Evolutionary conservation across 495 filamentous ascomycete species (phyloP).

Genomic region (Penicillium manginii): DNA sequence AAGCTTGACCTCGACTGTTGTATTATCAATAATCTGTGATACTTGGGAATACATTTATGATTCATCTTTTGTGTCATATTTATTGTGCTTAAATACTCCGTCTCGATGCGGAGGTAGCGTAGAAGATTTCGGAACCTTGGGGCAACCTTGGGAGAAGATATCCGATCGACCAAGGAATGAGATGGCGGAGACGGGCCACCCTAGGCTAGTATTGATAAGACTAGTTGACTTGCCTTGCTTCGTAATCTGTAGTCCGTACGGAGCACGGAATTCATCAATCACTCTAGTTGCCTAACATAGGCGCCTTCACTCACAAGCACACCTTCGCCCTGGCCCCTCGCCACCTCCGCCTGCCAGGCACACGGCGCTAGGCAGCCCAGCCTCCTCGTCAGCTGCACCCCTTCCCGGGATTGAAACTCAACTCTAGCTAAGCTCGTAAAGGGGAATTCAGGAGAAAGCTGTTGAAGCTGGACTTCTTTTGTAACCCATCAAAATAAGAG

Average conservation of each 20-base stretch:
- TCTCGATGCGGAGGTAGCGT: too few species aligned
- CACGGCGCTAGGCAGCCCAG: constrained; percentile 20
- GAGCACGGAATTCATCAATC: neutral
- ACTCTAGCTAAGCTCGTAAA: neutral
- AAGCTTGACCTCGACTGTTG: constrained; percentile 34
- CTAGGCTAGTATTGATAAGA: too few species aligned
- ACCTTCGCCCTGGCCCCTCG: constrained; percentile 1
- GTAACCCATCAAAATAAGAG: neutral
- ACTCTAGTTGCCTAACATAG: neutral
- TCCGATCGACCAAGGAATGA: too few species aligned
- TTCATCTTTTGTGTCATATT: constrained; percentile 7
- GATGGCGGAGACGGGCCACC: too few species aligned
- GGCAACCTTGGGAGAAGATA: neutral
- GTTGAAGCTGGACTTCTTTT: too few species aligned
- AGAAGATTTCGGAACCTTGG: too few species aligned
- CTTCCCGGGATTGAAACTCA: neutral
- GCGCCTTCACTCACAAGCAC: neutral
- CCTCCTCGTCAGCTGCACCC: constrained; percentile 5
- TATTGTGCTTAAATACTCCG: too few species aligned
- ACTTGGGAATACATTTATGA: constrained; percentile 28
- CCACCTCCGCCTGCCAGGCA: constrained; percentile 32
- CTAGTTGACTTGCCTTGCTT: constrained; percentile 1
- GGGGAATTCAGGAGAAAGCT: neutral
- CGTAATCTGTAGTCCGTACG: neutral
- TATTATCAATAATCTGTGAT: constrained; percentile 46